Conservation (phyloP, 108 stramenopile genomes). For the Nitzschia putrida region DNA sequence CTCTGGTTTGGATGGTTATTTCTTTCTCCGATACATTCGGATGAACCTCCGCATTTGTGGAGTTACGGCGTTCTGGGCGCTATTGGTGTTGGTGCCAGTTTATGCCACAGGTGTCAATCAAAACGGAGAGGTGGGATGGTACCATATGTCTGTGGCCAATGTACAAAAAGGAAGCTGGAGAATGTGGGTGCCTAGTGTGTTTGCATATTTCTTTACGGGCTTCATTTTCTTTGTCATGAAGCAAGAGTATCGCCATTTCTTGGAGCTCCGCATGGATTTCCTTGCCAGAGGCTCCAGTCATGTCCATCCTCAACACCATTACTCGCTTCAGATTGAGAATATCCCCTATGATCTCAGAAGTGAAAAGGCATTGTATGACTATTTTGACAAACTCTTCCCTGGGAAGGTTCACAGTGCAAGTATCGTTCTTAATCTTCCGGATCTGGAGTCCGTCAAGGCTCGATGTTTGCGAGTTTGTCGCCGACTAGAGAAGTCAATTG, state of each 20-base stretch:
- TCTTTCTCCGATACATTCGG: conserved; percentile 85
- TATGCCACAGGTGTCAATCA: conserved; percentile 66
- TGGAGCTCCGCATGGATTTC: conserved; percentile 85
- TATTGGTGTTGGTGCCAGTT: conserved; percentile 67
- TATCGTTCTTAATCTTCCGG: conserved; percentile 79
- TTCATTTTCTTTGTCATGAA: conserved; percentile 84
- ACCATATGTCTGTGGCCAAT: conserved; percentile 84
- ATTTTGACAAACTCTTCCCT: conserved; percentile 87
- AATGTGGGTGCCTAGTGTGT: conserved; percentile 86
- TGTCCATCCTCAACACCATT: conserved; percentile 72
- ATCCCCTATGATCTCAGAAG: conserved; percentile 83
- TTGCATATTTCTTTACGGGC: conserved; percentile 79
- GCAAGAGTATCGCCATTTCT: conserved; percentile 84
- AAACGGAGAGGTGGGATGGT: conserved; percentile 72
- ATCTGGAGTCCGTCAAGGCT: conserved; percentile 62
- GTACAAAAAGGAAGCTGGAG: conserved; percentile 57
- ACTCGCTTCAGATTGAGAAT: conserved; percentile 84
- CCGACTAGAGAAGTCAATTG: conserved; percentile 82
- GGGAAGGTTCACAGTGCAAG: conserved; percentile 73
- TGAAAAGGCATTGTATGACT: conserved; percentile 77
- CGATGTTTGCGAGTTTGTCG: conserved; percentile 61
- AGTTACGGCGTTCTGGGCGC: conserved; percentile 80
- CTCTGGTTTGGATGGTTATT: conserved; percentile 90
- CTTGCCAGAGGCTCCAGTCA: conserved; percentile 64
- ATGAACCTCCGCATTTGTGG: conserved; percentile 81